These are phyloP conservation scores for Exophiala phaeomuriformis DNA, from an alignment of 2,329 filamentous ascomycete species.

Conservation along the genomic window DNA sequence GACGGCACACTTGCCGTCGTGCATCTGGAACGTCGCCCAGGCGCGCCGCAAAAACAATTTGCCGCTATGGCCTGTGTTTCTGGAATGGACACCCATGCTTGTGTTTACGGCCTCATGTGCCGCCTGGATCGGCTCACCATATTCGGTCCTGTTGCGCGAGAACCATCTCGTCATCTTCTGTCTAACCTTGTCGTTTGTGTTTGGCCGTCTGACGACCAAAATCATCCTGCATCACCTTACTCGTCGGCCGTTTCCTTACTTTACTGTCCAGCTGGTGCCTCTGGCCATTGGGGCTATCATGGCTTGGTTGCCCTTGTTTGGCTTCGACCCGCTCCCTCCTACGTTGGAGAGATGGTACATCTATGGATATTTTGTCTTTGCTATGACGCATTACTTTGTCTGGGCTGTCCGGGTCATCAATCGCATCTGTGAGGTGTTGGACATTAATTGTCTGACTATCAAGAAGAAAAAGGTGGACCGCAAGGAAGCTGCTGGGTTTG, in stretches of 20 bases:
- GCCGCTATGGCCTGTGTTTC: constrained; percentile 72
- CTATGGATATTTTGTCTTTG: constrained; percentile 74
- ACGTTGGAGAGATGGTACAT: constrained; percentile 71
- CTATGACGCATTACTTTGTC: constrained; percentile 76
- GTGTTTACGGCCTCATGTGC: constrained; percentile 68
- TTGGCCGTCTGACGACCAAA: constrained; percentile 96
- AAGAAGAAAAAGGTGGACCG: constrained; percentile 27
- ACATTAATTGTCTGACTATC: constrained; percentile 92
- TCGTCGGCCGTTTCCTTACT: constrained; percentile 89
- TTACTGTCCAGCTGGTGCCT: constrained; percentile 84
- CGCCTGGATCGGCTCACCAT: constrained; percentile 82
- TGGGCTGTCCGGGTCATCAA: constrained; percentile 90
- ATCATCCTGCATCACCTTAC: constrained; percentile 96
- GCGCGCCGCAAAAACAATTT: constrained; percentile 66
- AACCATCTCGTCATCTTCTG: constrained; percentile 91
- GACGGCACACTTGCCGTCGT: constrained; percentile 74
- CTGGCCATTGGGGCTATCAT: constrained; percentile 78
- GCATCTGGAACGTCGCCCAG: constrained; percentile 74
- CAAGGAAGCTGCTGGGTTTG: neutral
- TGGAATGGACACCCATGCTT: constrained; percentile 88
- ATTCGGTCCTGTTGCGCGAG: constrained; percentile 70
- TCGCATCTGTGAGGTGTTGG: constrained; percentile 83
- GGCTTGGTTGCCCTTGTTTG: constrained; percentile 72
- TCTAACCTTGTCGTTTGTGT: constrained; percentile 90
- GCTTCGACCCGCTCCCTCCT: constrained; percentile 55